Percentiles rank a stretch among this genome's conserved stretches.
phyloP scores from a whole-genome alignment of 139 green algal species.

The Volvox africanus region DNA sequence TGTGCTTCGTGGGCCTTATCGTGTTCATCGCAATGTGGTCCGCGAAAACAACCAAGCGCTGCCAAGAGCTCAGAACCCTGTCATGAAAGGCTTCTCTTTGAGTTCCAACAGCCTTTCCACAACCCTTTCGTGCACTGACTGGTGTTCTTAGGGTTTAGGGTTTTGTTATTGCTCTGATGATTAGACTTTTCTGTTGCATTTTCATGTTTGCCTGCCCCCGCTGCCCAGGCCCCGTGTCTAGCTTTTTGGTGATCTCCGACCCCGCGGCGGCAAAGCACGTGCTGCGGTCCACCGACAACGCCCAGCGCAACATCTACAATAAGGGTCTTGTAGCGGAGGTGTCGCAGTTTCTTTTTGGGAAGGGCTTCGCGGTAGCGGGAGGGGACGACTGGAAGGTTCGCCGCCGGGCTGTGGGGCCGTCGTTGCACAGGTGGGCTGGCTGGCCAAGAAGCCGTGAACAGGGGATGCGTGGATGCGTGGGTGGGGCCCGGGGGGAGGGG shows the following conservation, averaged over 20 bases:
- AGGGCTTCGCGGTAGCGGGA: constrained; percentile 94
- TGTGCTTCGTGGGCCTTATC: too few relatives aligned
- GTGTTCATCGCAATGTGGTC: too few relatives aligned
- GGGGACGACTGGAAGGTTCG: constrained; percentile 89
- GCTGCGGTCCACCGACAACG: constrained; percentile 90
- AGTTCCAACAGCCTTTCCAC: too few relatives aligned
- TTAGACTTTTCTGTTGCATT: too few relatives aligned
- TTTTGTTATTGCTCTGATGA: too few relatives aligned
- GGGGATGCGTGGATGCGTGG: neutral
- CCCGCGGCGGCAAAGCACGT: constrained; percentile 96
- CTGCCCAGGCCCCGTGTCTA: constrained; percentile 79
- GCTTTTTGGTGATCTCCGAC: constrained; percentile 94
- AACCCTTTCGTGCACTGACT: too few relatives aligned
- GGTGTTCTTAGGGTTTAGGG: too few relatives aligned
- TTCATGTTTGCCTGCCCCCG: too few relatives aligned
- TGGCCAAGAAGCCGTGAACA: neutral
- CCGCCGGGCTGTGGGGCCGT: constrained; percentile 89
- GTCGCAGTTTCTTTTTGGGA: constrained; percentile 95
- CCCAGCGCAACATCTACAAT: constrained; percentile 80
- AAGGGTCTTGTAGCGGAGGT: constrained; percentile 96
- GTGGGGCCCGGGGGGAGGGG: too few relatives aligned
- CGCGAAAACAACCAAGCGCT: too few relatives aligned
- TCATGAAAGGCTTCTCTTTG: too few relatives aligned
- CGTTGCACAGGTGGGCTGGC: constrained; percentile 83
- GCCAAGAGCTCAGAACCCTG: too few relatives aligned